Conservation (phyloP, 768 basidiomycete species). For the Podaxis sp. region DNA sequence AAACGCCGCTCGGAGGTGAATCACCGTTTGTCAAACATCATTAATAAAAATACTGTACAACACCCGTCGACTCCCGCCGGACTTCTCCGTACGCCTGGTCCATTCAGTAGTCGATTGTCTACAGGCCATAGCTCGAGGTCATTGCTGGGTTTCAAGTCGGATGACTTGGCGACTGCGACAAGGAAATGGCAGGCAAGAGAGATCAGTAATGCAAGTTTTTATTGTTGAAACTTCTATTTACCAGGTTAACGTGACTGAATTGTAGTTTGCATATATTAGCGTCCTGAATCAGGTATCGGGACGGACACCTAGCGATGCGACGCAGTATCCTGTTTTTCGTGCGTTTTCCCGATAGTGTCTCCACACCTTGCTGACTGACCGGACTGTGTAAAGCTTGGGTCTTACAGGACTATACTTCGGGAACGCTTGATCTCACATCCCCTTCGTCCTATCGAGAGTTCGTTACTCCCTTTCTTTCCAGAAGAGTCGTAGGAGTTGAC, state of each 20-base stretch:
- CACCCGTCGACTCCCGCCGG: slow-evolving; percentile 50
- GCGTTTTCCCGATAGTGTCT: slow-evolving; percentile 24
- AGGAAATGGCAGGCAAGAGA: slow-evolving; percentile 86
- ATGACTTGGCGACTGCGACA: slow-evolving; percentile 71
- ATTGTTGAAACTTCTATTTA: background rate
- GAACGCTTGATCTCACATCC: slow-evolving; percentile 62
- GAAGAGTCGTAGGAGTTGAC: background rate
- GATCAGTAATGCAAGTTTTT: slow-evolving; percentile 77
- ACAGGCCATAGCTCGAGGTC: slow-evolving; percentile 27
- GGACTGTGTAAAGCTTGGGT: slow-evolving; percentile 73
- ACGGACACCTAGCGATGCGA: slow-evolving; percentile 91
- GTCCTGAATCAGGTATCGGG: slow-evolving; percentile 92
- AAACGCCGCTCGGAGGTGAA: slow-evolving; percentile 61
- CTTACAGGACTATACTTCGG: slow-evolving; percentile 78
- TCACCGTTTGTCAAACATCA: slow-evolving; percentile 48
- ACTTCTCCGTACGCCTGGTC: slow-evolving; percentile 52
- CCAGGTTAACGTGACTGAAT: background rate
- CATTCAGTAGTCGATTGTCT: slow-evolving; percentile 50
- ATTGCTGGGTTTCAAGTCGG: slow-evolving; percentile 48
- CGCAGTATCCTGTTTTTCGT: slow-evolving; percentile 93
- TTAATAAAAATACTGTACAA: slow-evolving; percentile 41
- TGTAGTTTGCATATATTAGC: slow-evolving; percentile 84
- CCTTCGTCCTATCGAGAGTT: slow-evolving; percentile 72
- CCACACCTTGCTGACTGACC: background rate
- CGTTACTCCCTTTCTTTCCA: slow-evolving; percentile 24